A percentile compares a stretch with the other conserved stretches of the same genome.
These are phyloP conservation scores for Colletotrichum ledebouriae DNA, from an alignment of 2,329 filamentous ascomycete genomes.

Conservation along the genomic window DNA sequence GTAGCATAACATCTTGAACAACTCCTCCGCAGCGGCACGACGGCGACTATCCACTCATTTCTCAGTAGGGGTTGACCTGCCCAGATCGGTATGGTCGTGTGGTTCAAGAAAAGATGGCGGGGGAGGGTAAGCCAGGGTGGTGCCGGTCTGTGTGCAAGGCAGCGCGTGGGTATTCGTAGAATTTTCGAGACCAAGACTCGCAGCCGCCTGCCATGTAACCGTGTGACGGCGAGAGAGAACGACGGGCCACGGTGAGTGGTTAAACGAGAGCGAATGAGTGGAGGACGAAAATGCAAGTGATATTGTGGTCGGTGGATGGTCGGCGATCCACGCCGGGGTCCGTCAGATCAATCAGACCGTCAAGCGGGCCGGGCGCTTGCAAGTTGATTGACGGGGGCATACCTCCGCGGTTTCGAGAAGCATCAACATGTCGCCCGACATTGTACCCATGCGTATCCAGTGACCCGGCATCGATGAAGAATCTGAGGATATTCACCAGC, in stretches of 20 bases:
- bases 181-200: conserved; percentile 23
- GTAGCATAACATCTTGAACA: conserved; percentile 25
- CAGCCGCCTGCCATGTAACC: conserved; percentile 38
- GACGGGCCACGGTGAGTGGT: background rate
- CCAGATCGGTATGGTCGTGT: conserved; percentile 18
- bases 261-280: conserved; percentile 31
- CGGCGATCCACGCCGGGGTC: conserved; percentile 36
- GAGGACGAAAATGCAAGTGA: conserved; percentile 35
- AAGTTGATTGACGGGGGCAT: conserved; percentile 6
- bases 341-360: conserved; percentile 5
- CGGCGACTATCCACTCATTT: conserved; percentile 13
- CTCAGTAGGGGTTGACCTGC: conserved; percentile 2
- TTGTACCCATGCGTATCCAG: background rate
- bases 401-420: conserved; percentile 1
- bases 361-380: no score
- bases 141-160: conserved; percentile 30
- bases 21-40: conserved; percentile 17
- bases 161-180: conserved; percentile 36
- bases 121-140: conserved; percentile 1
- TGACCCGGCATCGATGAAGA: background rate
- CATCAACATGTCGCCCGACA: background rate
- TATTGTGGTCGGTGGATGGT: conserved; percentile 24
- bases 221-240: conserved; percentile 25
- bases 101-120: conserved; percentile 24
- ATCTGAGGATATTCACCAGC: no score